Conservation (phyloP, 1,139 yeast genomes). For the Hanseniaspora gamundiae region DNA sequence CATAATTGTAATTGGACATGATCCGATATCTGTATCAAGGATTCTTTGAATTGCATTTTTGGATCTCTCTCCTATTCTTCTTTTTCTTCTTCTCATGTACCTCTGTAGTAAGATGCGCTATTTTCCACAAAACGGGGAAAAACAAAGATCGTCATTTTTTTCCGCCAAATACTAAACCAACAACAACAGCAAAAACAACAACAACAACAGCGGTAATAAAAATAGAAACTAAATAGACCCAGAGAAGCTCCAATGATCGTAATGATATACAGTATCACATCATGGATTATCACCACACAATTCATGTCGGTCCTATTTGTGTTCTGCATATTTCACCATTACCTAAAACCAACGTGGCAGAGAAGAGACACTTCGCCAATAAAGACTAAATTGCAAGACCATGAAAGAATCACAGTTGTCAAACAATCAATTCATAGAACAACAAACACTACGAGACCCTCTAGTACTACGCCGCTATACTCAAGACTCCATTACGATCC, state of each 20-base stretch:
- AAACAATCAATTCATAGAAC: neutral
- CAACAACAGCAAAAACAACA: neutral
- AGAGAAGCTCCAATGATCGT: neutral
- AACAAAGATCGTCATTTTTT: neutral
- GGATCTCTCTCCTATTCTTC: neutral
- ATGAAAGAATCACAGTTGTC: conserved; percentile 4
- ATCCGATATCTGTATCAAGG: neutral
- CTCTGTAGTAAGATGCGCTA: no score
- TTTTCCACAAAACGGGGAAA: neutral
- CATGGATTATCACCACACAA: conserved; percentile 2
- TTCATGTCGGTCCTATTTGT: conserved; percentile 3
- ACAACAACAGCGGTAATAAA: neutral
- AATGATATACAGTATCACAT: neutral
- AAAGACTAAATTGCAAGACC: conserved; percentile 3
- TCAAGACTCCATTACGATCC: no score
- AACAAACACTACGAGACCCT: neutral
- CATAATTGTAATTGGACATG: conserved; percentile 3
- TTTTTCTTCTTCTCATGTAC: no score
- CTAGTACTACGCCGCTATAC: neutral
- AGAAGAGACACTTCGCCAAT: conserved; percentile 2
- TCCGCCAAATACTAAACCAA: neutral
- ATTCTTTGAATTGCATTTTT: neutral
- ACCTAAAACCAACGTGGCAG: conserved; percentile 3
- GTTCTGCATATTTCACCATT: conserved; percentile 4
- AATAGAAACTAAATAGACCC: neutral